These are phyloP conservation scores for Boechera divaricarpa DNA, from an alignment of 345 rosid genomes.

Conservation along the genomic window DNA sequence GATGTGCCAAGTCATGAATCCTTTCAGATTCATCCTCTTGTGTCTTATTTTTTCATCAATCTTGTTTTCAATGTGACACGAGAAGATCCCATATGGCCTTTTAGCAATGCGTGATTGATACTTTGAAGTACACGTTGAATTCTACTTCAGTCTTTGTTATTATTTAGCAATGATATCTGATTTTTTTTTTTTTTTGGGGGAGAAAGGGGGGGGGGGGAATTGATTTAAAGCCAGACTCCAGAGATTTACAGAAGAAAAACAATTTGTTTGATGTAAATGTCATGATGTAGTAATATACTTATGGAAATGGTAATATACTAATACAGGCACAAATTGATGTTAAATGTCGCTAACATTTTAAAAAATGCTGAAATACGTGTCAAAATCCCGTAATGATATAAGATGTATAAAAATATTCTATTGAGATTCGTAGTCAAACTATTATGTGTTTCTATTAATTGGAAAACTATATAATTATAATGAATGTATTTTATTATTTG, in stretches of 20 bases:
- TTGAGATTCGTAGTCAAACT: conserved; percentile 34
- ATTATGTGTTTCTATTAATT: neutral
- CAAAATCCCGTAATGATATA: neutral
- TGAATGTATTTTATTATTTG: neutral
- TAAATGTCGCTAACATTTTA: neutral
- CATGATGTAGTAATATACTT: neutral
- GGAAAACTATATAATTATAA: neutral
- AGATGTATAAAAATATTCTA: conserved; percentile 19
- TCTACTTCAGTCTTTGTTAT: neutral
- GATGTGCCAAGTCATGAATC: conserved; percentile 21
- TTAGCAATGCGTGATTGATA: conserved; percentile 16
- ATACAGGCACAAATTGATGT: no score
- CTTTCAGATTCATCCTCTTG: conserved; percentile 16
- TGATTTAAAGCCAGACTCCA: neutral
- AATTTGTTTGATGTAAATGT: neutral
- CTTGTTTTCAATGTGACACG: conserved; percentile 27
- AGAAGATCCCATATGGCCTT: conserved; percentile 29
- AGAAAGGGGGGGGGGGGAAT: conserved; percentile 1
- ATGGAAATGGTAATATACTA: no score
- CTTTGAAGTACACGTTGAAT: neutral
- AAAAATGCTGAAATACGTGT: neutral
- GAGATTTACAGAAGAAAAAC: neutral
- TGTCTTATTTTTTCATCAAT: neutral
- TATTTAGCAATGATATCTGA: neutral
- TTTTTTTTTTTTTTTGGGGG: neutral